Conservation (phyloP, 768 basidiomycete genomes). For the Termitomyces sp. region DNA sequence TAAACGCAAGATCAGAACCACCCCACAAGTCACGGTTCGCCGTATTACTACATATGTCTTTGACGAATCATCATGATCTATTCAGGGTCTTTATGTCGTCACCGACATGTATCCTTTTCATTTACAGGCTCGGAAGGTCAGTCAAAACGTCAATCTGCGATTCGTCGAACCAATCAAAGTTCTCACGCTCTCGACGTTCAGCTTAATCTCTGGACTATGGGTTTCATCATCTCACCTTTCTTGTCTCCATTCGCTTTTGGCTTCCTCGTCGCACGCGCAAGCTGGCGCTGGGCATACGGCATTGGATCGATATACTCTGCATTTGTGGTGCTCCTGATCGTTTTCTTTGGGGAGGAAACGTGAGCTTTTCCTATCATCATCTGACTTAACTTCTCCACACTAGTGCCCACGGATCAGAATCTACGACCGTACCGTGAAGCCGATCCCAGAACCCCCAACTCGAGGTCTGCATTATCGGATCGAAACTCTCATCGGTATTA, state of each 20-base stretch:
- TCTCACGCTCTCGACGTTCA: slow-evolving; percentile 11
- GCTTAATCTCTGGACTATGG: slow-evolving; percentile 57
- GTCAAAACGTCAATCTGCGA: slow-evolving; percentile 21
- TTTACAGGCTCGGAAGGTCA: slow-evolving; percentile 59
- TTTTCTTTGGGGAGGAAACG: slow-evolving; percentile 56
- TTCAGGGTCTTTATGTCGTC: slow-evolving; percentile 54
- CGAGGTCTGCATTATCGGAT: slow-evolving; percentile 40
- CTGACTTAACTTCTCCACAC: background rate
- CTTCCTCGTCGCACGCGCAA: slow-evolving; percentile 56
- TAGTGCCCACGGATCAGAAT: slow-evolving; percentile 24
- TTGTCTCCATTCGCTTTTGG: slow-evolving; percentile 64
- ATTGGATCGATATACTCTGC: slow-evolving; percentile 59
- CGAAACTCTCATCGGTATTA: slow-evolving; percentile 50
- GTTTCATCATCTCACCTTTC: slow-evolving; percentile 59
- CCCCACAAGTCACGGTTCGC: slow-evolving; percentile 56
- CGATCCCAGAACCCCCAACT: slow-evolving; percentile 33
- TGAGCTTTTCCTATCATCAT: slow-evolving; percentile 20
- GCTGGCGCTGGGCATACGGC: slow-evolving; percentile 67
- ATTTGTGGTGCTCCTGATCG: slow-evolving; percentile 36
- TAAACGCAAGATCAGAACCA: background rate
- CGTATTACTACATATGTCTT: background rate
- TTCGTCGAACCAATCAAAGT: background rate
- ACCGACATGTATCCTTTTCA: slow-evolving; percentile 70
- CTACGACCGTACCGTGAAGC: slow-evolving; percentile 47
- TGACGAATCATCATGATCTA: background rate